Percentiles rank a stretch among this genome's conserved stretches.
These are phyloP conservation scores for Brassica rapa DNA, from an alignment of 345 rosid genomes.

Conservation along the genomic window DNA sequence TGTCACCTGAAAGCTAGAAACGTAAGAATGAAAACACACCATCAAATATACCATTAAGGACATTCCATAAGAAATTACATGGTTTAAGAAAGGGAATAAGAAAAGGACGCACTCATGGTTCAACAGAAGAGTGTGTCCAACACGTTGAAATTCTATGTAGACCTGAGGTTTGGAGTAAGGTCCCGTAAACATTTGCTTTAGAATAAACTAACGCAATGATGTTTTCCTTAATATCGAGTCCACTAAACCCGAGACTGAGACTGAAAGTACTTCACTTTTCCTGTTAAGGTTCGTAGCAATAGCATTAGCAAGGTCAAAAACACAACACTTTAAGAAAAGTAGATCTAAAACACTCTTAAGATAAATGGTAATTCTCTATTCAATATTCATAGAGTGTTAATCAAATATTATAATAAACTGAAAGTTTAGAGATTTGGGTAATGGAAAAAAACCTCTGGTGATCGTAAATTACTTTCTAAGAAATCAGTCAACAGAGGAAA, in stretches of 20 bases:
- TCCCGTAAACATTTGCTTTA: too few species aligned
- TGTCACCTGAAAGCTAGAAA: too few species aligned
- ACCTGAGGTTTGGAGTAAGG: too few species aligned
- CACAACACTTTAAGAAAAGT: neutral
- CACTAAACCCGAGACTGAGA: too few species aligned
- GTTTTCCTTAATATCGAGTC: neutral
- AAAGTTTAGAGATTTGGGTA: neutral
- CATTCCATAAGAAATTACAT: neutral
- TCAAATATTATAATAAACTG: neutral
- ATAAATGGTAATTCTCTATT: neutral
- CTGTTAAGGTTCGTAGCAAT: slow-evolving; percentile 60
- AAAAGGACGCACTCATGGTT: neutral
- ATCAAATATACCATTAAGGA: neutral
- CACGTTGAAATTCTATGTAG: neutral
- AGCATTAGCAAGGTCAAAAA: slow-evolving; percentile 45
- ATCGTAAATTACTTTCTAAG: slow-evolving; percentile 42
- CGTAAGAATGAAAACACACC: too few species aligned
- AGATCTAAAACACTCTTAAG: neutral
- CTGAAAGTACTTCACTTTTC: slow-evolving; percentile 18
- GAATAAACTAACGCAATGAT: neutral
- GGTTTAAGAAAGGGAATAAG: neutral
- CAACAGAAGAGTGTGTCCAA: neutral
- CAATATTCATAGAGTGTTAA: neutral
- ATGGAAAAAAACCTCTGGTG: slow-evolving; percentile 48
- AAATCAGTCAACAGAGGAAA: slow-evolving; percentile 43